Evolutionary conservation across 202 grass and related monocot species (phyloP).

Genomic region (Eragrostis tef): DNA sequence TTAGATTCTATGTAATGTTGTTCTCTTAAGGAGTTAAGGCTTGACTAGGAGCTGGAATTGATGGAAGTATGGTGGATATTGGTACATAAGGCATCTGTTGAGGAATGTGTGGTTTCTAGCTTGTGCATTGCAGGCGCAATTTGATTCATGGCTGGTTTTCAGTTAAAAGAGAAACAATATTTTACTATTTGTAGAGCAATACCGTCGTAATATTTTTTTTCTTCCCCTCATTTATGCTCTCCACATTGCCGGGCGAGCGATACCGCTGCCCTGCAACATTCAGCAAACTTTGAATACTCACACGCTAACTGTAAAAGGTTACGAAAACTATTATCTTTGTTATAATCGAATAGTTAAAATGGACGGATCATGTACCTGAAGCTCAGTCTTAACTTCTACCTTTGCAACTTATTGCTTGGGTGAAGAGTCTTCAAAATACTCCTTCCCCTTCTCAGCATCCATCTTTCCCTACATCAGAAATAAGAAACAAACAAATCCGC

Average conservation of each 20-base stretch:
- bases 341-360: not conserved
- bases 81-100: not conserved
- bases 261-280: conserved; percentile 30
- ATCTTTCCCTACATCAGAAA: too few species aligned
- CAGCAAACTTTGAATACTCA: not conserved
- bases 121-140: conserved; percentile 7
- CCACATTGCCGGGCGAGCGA: conserved; percentile 35
- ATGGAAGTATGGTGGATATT: not conserved
- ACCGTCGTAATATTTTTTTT: conserved; percentile 27
- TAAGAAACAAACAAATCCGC: not conserved
- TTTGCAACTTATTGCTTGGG: not conserved
- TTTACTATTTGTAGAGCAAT: too few species aligned
- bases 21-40: not conserved
- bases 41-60: conserved; percentile 2
- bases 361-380: not conserved
- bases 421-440: not conserved
- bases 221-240: conserved; percentile 20
- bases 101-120: conserved; percentile 4
- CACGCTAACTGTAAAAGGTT: not conserved
- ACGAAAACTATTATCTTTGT: not conserved
- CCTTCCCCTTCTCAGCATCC: not conserved
- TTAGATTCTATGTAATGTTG: not conserved
- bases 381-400: not conserved
- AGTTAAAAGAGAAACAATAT: not conserved
- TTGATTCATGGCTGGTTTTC: conserved; percentile 3